phyloP scores from a whole-genome alignment of 441 rosid species.

The Arabidopsis hybrid region DNA sequence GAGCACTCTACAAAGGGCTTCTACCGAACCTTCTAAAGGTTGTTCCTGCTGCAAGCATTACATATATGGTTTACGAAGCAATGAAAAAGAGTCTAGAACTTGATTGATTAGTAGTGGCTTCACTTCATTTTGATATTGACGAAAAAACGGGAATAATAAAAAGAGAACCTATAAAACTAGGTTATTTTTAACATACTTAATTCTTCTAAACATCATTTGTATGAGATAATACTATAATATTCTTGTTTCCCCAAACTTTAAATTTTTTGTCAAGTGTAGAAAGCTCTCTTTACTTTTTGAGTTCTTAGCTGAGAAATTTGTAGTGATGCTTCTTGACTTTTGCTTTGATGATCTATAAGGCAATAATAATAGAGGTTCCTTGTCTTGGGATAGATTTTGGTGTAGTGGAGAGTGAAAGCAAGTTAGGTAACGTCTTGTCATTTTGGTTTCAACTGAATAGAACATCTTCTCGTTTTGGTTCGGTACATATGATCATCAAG shows the following conservation, averaged over 20 bases:
- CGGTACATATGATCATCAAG: background rate
- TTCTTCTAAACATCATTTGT: conserved; percentile 45
- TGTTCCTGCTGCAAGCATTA: conserved; percentile 72
- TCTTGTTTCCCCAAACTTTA: conserved; percentile 15
- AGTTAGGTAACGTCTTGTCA: conserved; percentile 9
- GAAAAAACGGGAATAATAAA: conserved; percentile 35
- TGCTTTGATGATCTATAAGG: conserved; percentile 5
- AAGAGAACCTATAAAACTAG: conserved; percentile 29
- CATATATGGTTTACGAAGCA: conserved; percentile 70
- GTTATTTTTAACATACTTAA: conserved; percentile 35
- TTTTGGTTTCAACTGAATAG: conserved; percentile 4
- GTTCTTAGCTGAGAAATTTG: background rate
- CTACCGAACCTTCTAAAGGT: conserved; percentile 69
- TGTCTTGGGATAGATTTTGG: conserved; percentile 8
- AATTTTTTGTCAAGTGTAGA: background rate
- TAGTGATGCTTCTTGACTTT: conserved; percentile 22
- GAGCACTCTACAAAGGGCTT: conserved; percentile 66
- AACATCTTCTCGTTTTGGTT: background rate
- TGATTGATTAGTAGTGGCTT: conserved; percentile 57
- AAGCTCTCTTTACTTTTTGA: conserved; percentile 1
- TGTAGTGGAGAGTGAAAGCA: conserved; percentile 1
- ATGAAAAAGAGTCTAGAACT: conserved; percentile 70
- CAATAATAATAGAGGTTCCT: background rate
- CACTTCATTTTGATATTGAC: conserved; percentile 40
- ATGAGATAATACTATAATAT: conserved; percentile 7